Evolutionary conservation across 345 rosid species (phyloP).

Genomic region (Garcia nutans): DNA sequence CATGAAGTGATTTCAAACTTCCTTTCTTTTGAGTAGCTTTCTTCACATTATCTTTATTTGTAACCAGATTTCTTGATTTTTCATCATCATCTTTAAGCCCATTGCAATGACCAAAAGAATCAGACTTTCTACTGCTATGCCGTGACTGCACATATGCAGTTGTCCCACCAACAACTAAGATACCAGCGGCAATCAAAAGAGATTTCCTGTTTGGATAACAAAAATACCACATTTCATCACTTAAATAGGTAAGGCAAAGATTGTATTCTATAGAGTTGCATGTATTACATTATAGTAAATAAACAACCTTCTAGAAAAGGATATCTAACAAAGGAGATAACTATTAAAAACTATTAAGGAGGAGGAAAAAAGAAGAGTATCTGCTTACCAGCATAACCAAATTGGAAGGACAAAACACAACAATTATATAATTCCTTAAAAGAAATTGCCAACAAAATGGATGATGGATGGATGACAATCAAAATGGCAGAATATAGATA

Average conservation of each 20-base stretch:
- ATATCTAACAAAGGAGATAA: not conserved
- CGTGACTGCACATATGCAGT: slow-evolving; percentile 73
- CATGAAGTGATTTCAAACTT: slow-evolving; percentile 75
- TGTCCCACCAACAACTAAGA: slow-evolving; percentile 83
- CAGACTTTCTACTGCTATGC: slow-evolving; percentile 34
- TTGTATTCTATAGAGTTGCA: not conserved
- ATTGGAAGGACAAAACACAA: slow-evolving; percentile 2
- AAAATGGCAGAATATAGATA: not conserved
- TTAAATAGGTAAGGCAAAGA: not conserved
- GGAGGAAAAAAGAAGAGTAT: not conserved
- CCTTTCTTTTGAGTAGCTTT: slow-evolving; percentile 49
- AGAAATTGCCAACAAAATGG: not conserved
- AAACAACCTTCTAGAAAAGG: not conserved
- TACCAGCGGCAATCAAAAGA: slow-evolving; percentile 74
- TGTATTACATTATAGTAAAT: not conserved
- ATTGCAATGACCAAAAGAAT: slow-evolving; percentile 43
- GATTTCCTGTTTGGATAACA: slow-evolving; percentile 53
- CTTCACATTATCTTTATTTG: slow-evolving; percentile 37
- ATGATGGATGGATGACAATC: not conserved
- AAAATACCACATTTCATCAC: slow-evolving; percentile 9
- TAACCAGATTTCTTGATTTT: slow-evolving; percentile 34
- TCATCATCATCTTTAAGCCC: slow-evolving; percentile 49
- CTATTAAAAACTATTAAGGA: not conserved
- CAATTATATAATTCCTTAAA: not conserved
- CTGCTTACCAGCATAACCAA: not conserved